Evolutionary conservation across 768 basidiomycete species (phyloP).

Genomic region (Ramaria sp.): DNA sequence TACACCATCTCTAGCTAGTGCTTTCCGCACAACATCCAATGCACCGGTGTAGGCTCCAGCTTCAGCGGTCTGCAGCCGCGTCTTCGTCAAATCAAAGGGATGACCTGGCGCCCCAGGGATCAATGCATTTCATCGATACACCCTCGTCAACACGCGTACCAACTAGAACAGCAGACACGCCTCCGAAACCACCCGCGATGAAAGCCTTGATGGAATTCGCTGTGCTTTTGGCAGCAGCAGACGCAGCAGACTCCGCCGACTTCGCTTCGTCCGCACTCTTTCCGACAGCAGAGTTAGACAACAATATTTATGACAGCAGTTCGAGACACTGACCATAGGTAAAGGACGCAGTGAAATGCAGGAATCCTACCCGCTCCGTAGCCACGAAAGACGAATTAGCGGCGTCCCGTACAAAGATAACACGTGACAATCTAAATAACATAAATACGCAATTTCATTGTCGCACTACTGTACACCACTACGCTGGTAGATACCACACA

Average conservation of each 20-base stretch:
- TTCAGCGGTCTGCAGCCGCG: constrained; percentile 86
- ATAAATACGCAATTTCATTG: background rate
- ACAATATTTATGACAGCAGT: background rate
- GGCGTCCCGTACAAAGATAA: background rate
- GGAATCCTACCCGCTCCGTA: background rate
- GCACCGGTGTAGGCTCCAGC: constrained; percentile 87
- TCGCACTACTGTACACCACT: background rate
- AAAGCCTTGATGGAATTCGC: constrained; percentile 64
- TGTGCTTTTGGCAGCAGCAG: constrained; percentile 10
- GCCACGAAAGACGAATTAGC: background rate
- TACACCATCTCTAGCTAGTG: constrained; percentile 82
- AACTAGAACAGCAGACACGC: constrained; percentile 77
- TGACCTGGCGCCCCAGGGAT: constrained; percentile 47
- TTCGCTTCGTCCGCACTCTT: constrained; percentile 4
- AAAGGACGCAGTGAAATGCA: background rate
- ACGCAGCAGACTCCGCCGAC: background rate
- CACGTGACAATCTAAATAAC: background rate
- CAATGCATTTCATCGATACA: too few relatives aligned
- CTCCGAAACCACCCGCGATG: constrained; percentile 89
- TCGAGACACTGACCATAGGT: background rate
- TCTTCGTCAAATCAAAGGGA: constrained; percentile 95
- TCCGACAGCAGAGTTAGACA: background rate
- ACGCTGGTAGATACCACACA: background rate
- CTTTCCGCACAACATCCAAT: constrained; percentile 86
- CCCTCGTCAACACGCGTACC: constrained; percentile 50